Evolutionary conservation across 768 basidiomycete species (phyloP).

Genomic region (Leccinum disarticulatum): DNA sequence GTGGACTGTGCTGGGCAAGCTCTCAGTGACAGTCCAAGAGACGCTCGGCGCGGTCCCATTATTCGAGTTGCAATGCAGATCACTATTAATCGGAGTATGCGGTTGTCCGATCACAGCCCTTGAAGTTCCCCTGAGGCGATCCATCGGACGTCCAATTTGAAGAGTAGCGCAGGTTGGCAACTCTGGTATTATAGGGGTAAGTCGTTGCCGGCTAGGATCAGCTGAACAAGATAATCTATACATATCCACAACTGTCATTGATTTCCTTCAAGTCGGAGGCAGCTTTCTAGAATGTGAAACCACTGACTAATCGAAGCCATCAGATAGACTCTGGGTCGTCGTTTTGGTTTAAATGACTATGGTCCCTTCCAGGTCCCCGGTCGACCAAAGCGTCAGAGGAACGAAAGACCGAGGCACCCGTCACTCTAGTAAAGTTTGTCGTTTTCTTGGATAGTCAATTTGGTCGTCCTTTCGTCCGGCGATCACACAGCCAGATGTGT

Average conservation of each 20-base stretch:
- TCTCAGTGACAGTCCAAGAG: background rate
- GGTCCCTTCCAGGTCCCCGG: background rate
- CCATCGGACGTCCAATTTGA: background rate
- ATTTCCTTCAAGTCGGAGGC: background rate
- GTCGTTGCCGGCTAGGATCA: background rate
- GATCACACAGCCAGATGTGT: background rate
- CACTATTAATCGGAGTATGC: background rate
- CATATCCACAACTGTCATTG: background rate
- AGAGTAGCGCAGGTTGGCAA: background rate
- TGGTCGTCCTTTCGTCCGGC: background rate
- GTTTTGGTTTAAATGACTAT: conserved; percentile 4
- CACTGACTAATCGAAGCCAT: background rate
- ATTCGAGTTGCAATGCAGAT: background rate
- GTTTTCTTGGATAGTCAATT: background rate
- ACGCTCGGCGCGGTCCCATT: background rate
- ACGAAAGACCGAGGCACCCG: background rate
- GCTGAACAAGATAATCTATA: conserved; percentile 1
- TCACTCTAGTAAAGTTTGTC: background rate
- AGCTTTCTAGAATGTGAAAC: background rate
- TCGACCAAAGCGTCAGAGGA: background rate
- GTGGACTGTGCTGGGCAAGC: background rate
- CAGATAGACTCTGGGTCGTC: background rate
- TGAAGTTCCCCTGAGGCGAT: background rate
- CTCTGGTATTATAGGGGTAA: background rate
- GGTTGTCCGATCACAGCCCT: background rate